Evolutionary conservation across 2,329 filamentous ascomycete species (phyloP), one percentile per base, ranked within the genome.

Genomic region (Ophiognomonia clavigignenti-juglandacearum): DNA sequence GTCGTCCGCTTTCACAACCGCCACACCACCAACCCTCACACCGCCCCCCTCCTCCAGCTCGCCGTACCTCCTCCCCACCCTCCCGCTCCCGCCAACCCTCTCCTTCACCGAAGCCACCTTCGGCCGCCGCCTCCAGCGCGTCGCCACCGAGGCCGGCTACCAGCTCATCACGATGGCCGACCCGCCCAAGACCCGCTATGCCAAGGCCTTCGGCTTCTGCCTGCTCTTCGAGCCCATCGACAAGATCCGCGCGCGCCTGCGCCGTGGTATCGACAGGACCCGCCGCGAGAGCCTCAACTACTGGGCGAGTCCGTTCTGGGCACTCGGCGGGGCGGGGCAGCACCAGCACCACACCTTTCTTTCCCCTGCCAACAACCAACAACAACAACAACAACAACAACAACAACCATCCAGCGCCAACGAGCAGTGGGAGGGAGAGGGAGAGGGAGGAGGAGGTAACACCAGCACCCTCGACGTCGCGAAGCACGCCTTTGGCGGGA

Each of bases 121-220:
- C 55, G 81, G 82, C 10, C 79, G 86, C 7, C 76, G 85, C 4
- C 68, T 95, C 4, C 85, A 88, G 40, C 78, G 88, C 35, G 72
- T 72, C 44, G 73, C 80, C 3, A 56, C 83, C 1, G 86, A 95
- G 63, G 65, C 72, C 22, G 86, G 75, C 1, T 78, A 82, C 47
- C 65, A 70, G 3, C 64, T 91, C 1, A 70, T 87, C 3, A 67
- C 61, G 13, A 70, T 72, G 48, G 22, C 51, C 18, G 37, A 47
- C 27, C 51, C 51, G 8, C 51, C 51, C 6, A 47, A 35, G 11
- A 37, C 50, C 1, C 22, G 4, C 3, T 53, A 47, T 34, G 47
- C 47, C 10, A 32, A 40, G 24, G 37, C 32, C 13, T 53, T 53
- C 11, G 51, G 51, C 32, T 53, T 53, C 47, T 51, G 51, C 18